Evolutionary conservation across 768 basidiomycete genomes (phyloP).

Genomic region (Galerina sulciceps): DNA sequence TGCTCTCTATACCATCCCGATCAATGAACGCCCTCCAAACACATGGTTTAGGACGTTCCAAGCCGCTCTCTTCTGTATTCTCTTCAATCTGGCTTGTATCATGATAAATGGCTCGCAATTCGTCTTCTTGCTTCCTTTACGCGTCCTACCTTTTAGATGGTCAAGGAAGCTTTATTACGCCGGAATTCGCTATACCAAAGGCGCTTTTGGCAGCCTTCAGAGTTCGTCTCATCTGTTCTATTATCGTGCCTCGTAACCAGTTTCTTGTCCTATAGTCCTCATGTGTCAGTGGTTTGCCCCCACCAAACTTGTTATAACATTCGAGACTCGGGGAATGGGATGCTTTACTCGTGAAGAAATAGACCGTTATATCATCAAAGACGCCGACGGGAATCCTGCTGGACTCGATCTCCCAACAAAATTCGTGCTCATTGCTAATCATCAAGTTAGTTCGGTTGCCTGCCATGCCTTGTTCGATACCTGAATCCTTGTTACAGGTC

Average conservation of each 20-base stretch:
- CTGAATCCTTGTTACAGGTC: slow-evolving; percentile 43
- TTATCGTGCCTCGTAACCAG: not conserved
- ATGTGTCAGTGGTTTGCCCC: slow-evolving; percentile 86
- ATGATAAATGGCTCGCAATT: slow-evolving; percentile 79
- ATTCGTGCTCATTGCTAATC: slow-evolving; percentile 88
- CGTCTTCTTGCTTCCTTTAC: slow-evolving; percentile 67
- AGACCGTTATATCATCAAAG: slow-evolving; percentile 56
- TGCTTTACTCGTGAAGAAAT: slow-evolving; percentile 65
- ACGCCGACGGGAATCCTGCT: slow-evolving; percentile 58
- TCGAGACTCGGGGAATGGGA: slow-evolving; percentile 72
- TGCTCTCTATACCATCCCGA: slow-evolving; percentile 48
- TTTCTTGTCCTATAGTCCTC: slow-evolving; percentile 51
- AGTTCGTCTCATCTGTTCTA: slow-evolving; percentile 49
- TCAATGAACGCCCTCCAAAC: slow-evolving; percentile 53
- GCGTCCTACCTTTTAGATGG: slow-evolving; percentile 62
- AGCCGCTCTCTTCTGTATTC: slow-evolving; percentile 53
- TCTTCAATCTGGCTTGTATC: slow-evolving; percentile 69
- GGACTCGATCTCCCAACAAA: slow-evolving; percentile 76
- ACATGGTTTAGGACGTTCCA: slow-evolving; percentile 57
- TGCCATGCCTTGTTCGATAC: not conserved
- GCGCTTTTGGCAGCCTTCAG: slow-evolving; percentile 75
- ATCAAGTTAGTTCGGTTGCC: slow-evolving; percentile 63
- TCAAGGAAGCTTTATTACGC: slow-evolving; percentile 63
- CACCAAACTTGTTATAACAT: slow-evolving; percentile 71
- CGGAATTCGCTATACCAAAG: slow-evolving; percentile 82